Evolutionary conservation across 257 asterid species (phyloP), one percentile per base, ranked within the genome.

Genomic region (Oldenlandia corymbosa): DNA sequence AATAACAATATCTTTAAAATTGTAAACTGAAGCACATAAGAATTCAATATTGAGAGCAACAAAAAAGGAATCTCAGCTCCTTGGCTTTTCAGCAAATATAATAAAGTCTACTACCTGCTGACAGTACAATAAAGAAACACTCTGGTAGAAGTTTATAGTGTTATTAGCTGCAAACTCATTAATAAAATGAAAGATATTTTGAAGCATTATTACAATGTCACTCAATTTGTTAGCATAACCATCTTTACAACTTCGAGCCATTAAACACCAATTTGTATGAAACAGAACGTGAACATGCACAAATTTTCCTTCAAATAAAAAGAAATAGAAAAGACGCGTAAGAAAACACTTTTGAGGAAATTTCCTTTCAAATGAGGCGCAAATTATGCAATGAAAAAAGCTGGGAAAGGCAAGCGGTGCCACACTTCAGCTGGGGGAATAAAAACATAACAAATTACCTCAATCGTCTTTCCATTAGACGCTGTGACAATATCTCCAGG

Each of bases 391-490:
- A 42, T 52, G 10, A 43, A 39, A 30, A 45, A 66, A 56, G 26
- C 0, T 2, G 24, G 45, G 21, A 41, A 11, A 48, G 18, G 59
- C 26, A 13, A 20, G 6, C 14, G 26, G 30, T 37, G 16, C 14
- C 50, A 23, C 52, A 39, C 45, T 30, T 58, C 3, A 14, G 13
- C 56, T 18, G 13, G 18, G 50, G 13, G 23, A 21, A 6, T 1
- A 10, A 30, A 32, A 52, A 48, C 36, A 7, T 3, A 34, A 30
- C 39, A 62, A 14, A 21, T 65, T 65, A 91, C 97, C 95, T 91
- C 98, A 58, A 91, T 86, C 32, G 98, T 91, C 79, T 91, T 91
- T 55, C 98, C 98, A 71, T 91, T 91, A 68, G 98, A 88, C 52
- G 95, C 98, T 13, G 98, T 91, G 71, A 91, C 55, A 37, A 91